Evolutionary conservation across 352 stramenopile genomes (phyloP), one percentile per base, ranked within the genome.

Genomic region (Pythium folliculosum): DNA sequence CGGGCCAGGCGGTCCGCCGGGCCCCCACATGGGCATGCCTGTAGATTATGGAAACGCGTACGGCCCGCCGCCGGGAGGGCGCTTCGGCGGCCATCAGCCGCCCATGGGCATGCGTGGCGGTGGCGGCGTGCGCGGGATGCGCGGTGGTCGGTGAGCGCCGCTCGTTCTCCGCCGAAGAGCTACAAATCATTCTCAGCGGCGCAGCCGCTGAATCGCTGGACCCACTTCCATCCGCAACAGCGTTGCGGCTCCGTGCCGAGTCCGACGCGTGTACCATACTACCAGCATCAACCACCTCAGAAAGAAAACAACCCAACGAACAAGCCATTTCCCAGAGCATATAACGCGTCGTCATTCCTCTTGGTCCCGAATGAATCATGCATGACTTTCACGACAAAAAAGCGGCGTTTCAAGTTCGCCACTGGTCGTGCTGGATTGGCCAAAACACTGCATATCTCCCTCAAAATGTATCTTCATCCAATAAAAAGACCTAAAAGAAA

Each of bases 11-110:
- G 40, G 40, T 8, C 40, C 60, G 30, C 65, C 68, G 12, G 48
- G 58, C 8, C 53, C 59, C 13, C 58, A 60, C 45, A 65, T 74
- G 67, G 67, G 61, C 27, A 57, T 57, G 25, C 54, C 44, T 5
- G 45, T 49, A 38, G 84, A 84, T 52, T 75, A 78, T 68, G 80
- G 83, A 64, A 75, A 75, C 81, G 82, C 80, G 72, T 92, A 90
- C 81, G 82, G 78, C 13, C 73, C 75, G 52, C 73, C 77, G 63
- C 73, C 60, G n/a, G 76, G 83, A 30, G 72, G 72, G 35, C 72
- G 78, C 62, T 90, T 89, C 62, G 62, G 67, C n/a, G 67, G 68
- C 43, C 68, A 74, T 49, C 60, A 63, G 57, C 57, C 75, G 55
- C 61, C 65, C 52, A 77, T 78, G 35, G 75, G 63, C 37, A 89